Evolutionary conservation across 225 moss, liverwort and hornwort species (phyloP).

Genomic region (Physcomitrellopsis africana): DNA sequence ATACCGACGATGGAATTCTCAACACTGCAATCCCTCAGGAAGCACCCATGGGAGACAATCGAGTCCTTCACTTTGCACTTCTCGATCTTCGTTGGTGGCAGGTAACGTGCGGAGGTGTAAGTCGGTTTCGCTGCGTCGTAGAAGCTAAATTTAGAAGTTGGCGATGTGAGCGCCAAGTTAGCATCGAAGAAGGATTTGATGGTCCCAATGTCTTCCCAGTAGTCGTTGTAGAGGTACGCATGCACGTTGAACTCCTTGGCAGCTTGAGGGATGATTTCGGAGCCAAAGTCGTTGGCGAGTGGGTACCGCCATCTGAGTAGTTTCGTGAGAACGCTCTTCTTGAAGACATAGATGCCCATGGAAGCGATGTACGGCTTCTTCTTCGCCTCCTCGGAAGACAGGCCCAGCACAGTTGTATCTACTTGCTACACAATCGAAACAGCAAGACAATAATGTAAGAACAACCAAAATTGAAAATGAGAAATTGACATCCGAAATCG

Average conservation of each 20-base stretch:
- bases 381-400: slow-evolving; percentile 56
- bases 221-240: slow-evolving; percentile 23
- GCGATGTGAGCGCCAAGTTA: neutral
- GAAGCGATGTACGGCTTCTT: slow-evolving; percentile 71
- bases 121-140: slow-evolving; percentile 29
- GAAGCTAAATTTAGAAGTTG: slow-evolving; percentile 21
- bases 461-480: too few species aligned
- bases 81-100: slow-evolving; percentile 22
- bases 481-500: too few species aligned
- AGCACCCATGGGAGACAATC: slow-evolving; percentile 54
- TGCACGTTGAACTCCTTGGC: slow-evolving; percentile 56
- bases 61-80: slow-evolving; percentile 38
- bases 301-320: slow-evolving; percentile 50
- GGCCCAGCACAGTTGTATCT: slow-evolving; percentile 62
- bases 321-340: slow-evolving; percentile 32
- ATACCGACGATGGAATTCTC: slow-evolving; percentile 43
- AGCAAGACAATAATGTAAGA: too few species aligned
- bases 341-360: slow-evolving; percentile 59
- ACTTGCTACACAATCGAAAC: slow-evolving; percentile 60
- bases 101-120: slow-evolving; percentile 26
- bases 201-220: too few species aligned
- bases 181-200: neutral
- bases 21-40: slow-evolving; percentile 42
- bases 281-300: slow-evolving; percentile 54
- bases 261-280: slow-evolving; percentile 52